Conservation (phyloP, 306 rosid genomes). For the Dalbergia cochinchinensis region DNA sequence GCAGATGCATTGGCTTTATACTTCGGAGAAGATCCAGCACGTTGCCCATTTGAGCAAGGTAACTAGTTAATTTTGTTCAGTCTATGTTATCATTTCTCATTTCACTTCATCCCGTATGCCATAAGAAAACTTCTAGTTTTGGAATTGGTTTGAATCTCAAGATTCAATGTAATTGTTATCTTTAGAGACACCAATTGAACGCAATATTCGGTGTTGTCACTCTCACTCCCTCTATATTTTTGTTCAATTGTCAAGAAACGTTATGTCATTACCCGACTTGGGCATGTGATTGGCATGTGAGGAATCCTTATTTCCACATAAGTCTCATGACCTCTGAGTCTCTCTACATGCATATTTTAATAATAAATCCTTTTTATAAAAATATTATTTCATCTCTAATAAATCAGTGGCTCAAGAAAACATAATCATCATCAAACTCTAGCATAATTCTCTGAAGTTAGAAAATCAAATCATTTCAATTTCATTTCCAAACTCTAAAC, state of each 20-base stretch:
- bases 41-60: conserved; percentile 90
- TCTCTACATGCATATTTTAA: too few relatives aligned
- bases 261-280: too few relatives aligned
- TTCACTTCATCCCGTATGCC: not conserved
- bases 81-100: conserved; percentile 3
- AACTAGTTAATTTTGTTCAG: conserved; percentile 8
- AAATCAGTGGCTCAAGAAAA: too few relatives aligned
- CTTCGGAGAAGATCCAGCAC: conserved; percentile 88
- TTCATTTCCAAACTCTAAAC: too few relatives aligned
- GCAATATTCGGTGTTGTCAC: not conserved
- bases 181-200: conserved; percentile 1
- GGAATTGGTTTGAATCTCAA: conserved; percentile 16
- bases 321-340: too few relatives aligned
- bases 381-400: too few relatives aligned
- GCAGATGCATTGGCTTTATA: conserved; percentile 87
- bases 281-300: too few relatives aligned
- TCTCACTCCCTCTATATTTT: not conserved
- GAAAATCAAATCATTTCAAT: too few relatives aligned
- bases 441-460: too few relatives aligned
- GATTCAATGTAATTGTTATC: not conserved
- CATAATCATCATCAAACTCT: too few relatives aligned
- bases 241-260: not conserved
- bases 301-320: too few relatives aligned
- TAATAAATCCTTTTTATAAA: too few relatives aligned
- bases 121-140: not conserved